These are phyloP conservation scores for Phaeosphaeria sp. DNA, from an alignment of 2,329 filamentous ascomycete species.

Conservation along the genomic window DNA sequence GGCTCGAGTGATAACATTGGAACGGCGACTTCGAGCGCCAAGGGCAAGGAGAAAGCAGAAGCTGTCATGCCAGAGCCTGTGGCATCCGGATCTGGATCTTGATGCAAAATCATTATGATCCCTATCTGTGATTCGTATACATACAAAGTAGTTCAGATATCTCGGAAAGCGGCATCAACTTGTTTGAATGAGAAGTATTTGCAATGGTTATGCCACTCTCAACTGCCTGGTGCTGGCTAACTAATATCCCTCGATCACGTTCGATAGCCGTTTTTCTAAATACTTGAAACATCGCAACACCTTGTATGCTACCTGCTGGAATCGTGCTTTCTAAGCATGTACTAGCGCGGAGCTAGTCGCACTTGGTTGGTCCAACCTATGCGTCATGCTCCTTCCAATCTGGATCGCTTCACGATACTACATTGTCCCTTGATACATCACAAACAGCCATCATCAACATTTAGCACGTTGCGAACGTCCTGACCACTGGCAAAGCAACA, in stretches of 20 bases:
- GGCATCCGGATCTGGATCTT: not conserved
- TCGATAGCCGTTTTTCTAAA: too few relatives aligned
- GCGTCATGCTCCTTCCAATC: not conserved
- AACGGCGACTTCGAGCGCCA: conserved; percentile 8
- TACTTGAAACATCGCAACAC: not conserved
- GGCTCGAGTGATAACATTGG: not conserved
- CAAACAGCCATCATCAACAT: too few relatives aligned
- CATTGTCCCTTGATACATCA: too few relatives aligned
- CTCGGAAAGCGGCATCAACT: too few relatives aligned
- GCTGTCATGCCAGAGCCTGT: not conserved
- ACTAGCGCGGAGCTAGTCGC: not conserved
- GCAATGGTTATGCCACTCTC: too few relatives aligned
- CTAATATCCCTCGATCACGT: too few relatives aligned
- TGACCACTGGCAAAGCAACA: not conserved
- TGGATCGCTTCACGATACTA: too few relatives aligned
- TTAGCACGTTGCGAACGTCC: not conserved
- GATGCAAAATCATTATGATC: not conserved
- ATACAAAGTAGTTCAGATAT: too few relatives aligned
- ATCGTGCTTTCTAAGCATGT: not conserved
- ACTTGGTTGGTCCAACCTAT: not conserved
- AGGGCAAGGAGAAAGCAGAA: conserved; percentile 27
- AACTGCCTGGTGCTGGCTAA: too few relatives aligned
- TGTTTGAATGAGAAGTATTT: too few relatives aligned
- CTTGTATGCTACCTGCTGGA: not conserved
- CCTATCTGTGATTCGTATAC: too few relatives aligned